Base-by-base conservation (phyloP, 169 alveolate genomes). In the Eimeria acervulina region DNA sequence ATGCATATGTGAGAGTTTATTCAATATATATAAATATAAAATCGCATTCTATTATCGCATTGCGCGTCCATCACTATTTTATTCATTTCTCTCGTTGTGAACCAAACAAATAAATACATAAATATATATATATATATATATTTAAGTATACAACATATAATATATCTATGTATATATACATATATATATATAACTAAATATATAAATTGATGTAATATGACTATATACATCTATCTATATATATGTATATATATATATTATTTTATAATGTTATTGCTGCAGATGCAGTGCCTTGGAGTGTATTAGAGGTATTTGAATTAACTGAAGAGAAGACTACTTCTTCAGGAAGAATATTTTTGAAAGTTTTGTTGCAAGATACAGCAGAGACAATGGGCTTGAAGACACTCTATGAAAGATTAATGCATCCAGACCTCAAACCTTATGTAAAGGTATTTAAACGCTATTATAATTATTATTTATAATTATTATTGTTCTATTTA, bases 251-350 rank as follows among this genome's bases (percentile, higher is more conserved):
- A 6, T 66, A 66, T 28, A 26, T 10, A 31, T 19, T 66, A 66
- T 66, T 19, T 28, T 28, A 28, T 13, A 76, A 19, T 72, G 2
- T 55, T 55, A 12, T 55, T 10, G 2, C 1, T 33, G 81, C 97
- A 28, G 98, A 98, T 47, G 97, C 99, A 5, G 98, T 99, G 31
- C 98, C 98, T 68, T 98, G 99, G 99, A 97, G 98, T 70, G 97
- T 98, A 52, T 97, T 99, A 83, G 95, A 96, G n/a, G 95, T 98
- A 31, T 99, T 99, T 55, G 97, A 97, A 95, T 96, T 99, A 85
- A 99, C 99, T 15, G 99, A 99, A 96, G 99, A 99, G 95, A 99
- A 98, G 72, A 99, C 99, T 1, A 99, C 99, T 0, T 98, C 99
- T 17, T 98, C 99, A 40, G 98, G 99, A 12, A 98, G 99, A 95